Evolutionary conservation across 2,329 filamentous ascomycete genomes (phyloP), one percentile per base, ranked within the genome.

Genomic region (Orbilia javanica): DNA sequence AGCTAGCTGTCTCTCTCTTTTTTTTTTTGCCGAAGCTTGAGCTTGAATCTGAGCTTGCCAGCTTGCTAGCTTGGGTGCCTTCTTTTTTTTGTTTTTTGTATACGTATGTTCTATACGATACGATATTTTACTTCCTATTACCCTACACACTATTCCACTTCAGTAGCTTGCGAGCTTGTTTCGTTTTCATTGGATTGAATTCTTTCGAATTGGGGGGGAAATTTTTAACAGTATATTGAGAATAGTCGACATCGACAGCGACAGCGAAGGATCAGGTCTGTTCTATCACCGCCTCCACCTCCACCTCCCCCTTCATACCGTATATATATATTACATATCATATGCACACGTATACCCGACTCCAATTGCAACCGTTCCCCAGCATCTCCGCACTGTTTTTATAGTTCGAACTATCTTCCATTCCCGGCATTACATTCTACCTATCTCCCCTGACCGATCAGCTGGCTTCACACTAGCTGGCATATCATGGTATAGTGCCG

Each of bases 241-340:
- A n/a, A 15, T 15, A 36, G 55, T 22, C 2, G 18, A 15, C 5
- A 11, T 25, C 31, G 34, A 42, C 55, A 22, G 13, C 34, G 31
- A 42, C 31, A 11, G 55, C 31, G 55, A 60, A 60, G 55, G 55
- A 60, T 60, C 55, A 60, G 55, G 55, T 60, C 55, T 42, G 55
- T 60, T 42, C 52, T 25, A 57, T 34, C 29, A 57, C 29, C 46
- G 25, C n/a, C n/a, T 31, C 18, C 25, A 31, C n/a, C 50, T 39
- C 64, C 55, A 68, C 64, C 69, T 55, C 63, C 44, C 70, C 44
- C 39, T 55, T 64, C n/a, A n/a, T n/a, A n/a, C n/a, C n/a, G n/a
- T n/a, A n/a, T n/a, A n/a, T n/a, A n/a, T n/a, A n/a, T n/a, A n/a
- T n/a, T n/a, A n/a, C n/a, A n/a, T n/a, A n/a, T n/a, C n/a, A n/a